Conservation (phyloP, 176 grass and related monocot species). For the Saccharum officinarum region DNA sequence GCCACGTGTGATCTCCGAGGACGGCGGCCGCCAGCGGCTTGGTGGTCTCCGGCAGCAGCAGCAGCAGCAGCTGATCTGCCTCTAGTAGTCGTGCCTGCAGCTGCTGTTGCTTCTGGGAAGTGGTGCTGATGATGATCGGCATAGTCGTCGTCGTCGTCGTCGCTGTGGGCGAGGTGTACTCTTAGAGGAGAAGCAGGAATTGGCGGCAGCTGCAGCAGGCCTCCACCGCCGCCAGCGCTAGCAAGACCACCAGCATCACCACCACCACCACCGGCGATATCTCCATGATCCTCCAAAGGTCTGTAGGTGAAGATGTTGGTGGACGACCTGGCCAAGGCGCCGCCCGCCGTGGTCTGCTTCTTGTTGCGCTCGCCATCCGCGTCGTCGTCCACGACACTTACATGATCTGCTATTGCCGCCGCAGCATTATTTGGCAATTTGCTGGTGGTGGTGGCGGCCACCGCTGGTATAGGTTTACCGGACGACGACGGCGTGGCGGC, state of each 20-base stretch:
- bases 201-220: too few species aligned
- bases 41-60: background rate
- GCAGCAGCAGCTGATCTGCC: background rate
- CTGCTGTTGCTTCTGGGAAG: background rate
- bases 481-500: background rate
- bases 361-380: background rate
- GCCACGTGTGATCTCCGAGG: background rate
- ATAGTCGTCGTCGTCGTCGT: too few species aligned
- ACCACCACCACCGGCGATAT: background rate
- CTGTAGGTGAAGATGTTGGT: conserved; percentile 63
- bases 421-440: background rate
- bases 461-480: background rate
- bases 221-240: too few species aligned
- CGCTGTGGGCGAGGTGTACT: too few species aligned
- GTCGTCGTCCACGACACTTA: background rate
- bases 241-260: too few species aligned
- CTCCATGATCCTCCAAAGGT: background rate
- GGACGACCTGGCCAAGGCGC: conserved; percentile 31
- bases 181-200: too few species aligned
- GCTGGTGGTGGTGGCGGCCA: background rate
- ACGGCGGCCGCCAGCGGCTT: background rate
- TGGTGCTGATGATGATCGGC: background rate
- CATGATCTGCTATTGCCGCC: background rate
- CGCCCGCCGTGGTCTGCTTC: background rate
- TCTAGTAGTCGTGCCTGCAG: background rate